Evolutionary conservation across 2,329 filamentous ascomycete genomes (phyloP), one percentile per base, ranked within the genome.

Genomic region (Botrytis elliptica): DNA sequence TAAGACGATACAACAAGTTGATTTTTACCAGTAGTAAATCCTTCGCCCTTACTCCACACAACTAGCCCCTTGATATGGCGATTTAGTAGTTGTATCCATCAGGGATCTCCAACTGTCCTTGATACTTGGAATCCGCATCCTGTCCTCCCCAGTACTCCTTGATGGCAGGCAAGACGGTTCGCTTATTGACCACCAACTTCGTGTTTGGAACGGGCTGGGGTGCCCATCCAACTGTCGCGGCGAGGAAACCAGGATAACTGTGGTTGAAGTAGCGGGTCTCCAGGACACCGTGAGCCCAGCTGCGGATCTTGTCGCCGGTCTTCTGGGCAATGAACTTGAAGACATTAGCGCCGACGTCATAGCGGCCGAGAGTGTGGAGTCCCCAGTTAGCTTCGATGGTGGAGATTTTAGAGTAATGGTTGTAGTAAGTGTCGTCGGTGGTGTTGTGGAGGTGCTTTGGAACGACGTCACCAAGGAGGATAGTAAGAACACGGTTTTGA

Each of bases 401-500:
- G n/a, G 91, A 83, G 75, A 93, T 86, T 77, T 88, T 85, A 14
- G 88, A 91, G 85, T 93, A 93, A 84, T 93, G 91, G 81, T 90
- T 90, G 84, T 93, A 93, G 82, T 89, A 95, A 79, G 85, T 88
- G 78, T 83, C 79, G 82, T 97, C 93, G 2, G 85, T 89, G 38
- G 91, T 93, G 73, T 91, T 91, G 60, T 89, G 83, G 1, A 92
- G 86, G n/a, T 87, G 70, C 7, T 84, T 70, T 18, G 92, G 91
- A 3, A 97, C 83, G n/a, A 90, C 91, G 74, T 92, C 92, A 25
- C 93, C 93, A 4, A 96, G 84, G 0, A 96, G 86, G 76, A 96
- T 86, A 75, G 85, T 88, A 74, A 93, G 88, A 70, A 96, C 87
- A 59, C 86, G 86, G 86, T 96, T 96, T 77, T 88, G 87, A 40